A percentile compares a stretch with the other conserved stretches of the same genome.
phyloP scores from a whole-genome alignment of 2,329 filamentous ascomycete genomes.

The Verticillium nubilum region DNA sequence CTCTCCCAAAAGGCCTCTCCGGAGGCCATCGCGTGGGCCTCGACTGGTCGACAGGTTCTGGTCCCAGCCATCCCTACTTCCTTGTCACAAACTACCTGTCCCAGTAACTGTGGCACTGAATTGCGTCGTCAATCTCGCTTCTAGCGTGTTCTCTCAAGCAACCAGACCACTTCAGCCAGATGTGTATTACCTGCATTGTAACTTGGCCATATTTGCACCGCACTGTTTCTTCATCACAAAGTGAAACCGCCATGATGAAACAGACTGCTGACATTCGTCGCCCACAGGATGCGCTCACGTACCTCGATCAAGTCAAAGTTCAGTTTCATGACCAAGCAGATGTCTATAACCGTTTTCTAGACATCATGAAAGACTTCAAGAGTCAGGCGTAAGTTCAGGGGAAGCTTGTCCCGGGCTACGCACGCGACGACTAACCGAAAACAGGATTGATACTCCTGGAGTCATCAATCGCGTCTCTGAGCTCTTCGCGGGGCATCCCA shows the following conservation, averaged over 20 bases:
- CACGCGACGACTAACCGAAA: conserved; percentile 18
- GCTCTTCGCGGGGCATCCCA: conserved; percentile 91
- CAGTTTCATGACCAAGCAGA: conserved; percentile 96
- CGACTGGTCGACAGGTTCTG: too few species aligned
- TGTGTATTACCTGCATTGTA: too few species aligned
- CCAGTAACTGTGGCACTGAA: too few species aligned
- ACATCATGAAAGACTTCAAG: conserved; percentile 99
- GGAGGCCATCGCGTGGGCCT: too few species aligned
- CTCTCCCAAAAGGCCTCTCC: too few species aligned
- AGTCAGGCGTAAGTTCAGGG: conserved; percentile 73
- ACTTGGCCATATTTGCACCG: too few species aligned
- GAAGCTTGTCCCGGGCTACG: not conserved
- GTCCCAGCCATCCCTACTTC: too few species aligned
- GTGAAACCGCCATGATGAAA: not conserved
- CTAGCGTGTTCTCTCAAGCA: too few species aligned
- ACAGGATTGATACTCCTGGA: conserved; percentile 87
- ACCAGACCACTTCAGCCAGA: too few species aligned
- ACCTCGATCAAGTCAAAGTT: conserved; percentile 96
- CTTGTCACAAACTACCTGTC: too few species aligned
- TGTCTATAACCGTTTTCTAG: conserved; percentile 93
- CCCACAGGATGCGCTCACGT: conserved; percentile 70
- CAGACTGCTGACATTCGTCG: not conserved
- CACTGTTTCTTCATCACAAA: too few species aligned
- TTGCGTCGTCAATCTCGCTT: too few species aligned
- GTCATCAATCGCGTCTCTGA: conserved; percentile 96